A percentile compares a stretch with the other conserved stretches of the same genome.
phyloP scores from a whole-genome alignment of 1,284 basidiomycete species.

The Cystobasidiaceae sp. region DNA sequence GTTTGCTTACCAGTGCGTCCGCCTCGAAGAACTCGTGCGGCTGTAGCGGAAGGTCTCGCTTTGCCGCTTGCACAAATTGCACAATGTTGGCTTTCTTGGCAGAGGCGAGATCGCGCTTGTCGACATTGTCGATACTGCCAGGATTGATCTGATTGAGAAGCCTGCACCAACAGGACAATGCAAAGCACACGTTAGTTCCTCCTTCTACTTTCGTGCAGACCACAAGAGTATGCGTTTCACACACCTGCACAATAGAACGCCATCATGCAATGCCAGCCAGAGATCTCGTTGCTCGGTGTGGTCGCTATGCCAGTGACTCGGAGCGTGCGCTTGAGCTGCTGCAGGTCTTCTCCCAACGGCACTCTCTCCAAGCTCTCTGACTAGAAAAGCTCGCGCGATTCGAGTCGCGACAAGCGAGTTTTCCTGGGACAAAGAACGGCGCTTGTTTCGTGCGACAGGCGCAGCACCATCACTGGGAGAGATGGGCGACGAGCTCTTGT shows the following conservation, averaged over 20 bases:
- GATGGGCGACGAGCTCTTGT: background rate
- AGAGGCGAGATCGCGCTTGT: slow-evolving; percentile 62
- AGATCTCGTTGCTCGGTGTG: slow-evolving; percentile 66
- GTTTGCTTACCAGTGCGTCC: slow-evolving; percentile 63
- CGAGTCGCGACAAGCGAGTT: slow-evolving; percentile 26
- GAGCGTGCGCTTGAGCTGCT: background rate
- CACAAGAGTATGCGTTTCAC: slow-evolving; percentile 46
- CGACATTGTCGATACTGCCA: slow-evolving; percentile 58
- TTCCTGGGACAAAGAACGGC: slow-evolving; percentile 6
- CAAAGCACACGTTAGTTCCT: background rate
- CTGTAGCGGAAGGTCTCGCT: slow-evolving; percentile 56
- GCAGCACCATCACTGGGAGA: background rate
- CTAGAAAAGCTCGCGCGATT: slow-evolving; percentile 19
- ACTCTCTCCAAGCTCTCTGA: slow-evolving; percentile 18
- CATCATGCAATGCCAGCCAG: slow-evolving; percentile 68
- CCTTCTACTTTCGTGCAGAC: background rate
- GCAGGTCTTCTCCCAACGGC: background rate
- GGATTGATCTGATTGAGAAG: slow-evolving; percentile 67
- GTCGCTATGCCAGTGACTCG: slow-evolving; percentile 9
- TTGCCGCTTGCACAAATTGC: slow-evolving; percentile 61
- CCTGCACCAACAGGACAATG: slow-evolving; percentile 48
- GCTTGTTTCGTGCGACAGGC: background rate
- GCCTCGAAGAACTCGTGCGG: slow-evolving; percentile 61
- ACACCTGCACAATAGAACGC: slow-evolving; percentile 79
- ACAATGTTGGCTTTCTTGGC: slow-evolving; percentile 62